phyloP scores from a whole-genome alignment of 306 rosid genomes.

The Heteromeles arbutifolia region DNA sequence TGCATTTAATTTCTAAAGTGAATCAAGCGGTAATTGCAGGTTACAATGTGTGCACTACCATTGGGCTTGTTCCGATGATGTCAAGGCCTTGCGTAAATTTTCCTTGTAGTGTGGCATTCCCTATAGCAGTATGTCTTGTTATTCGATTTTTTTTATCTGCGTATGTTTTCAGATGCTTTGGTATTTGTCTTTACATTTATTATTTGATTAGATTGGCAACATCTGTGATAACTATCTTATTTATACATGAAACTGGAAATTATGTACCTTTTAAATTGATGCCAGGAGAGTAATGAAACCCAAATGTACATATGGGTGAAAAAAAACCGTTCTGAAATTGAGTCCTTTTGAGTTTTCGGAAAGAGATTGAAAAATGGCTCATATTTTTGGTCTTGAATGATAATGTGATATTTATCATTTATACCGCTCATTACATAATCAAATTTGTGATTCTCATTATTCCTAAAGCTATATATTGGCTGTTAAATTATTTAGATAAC shows the following conservation, averaged over 20 bases:
- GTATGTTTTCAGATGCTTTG: neutral
- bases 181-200: neutral
- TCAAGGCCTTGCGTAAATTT: constrained; percentile 61
- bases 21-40: no score
- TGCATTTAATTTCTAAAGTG: no score
- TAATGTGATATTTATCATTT: neutral
- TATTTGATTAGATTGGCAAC: neutral
- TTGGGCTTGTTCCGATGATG: constrained; percentile 58
- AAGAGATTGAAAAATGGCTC: neutral
- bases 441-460: neutral
- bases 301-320: neutral
- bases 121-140: constrained; percentile 38
- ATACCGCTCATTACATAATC: neutral
- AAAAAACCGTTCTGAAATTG: neutral
- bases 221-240: neutral
- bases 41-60: no score
- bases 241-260: neutral
- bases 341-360: neutral
- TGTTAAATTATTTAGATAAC: constrained; percentile 37
- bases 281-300: neutral
- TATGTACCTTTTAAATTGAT: no score
- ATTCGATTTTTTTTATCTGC: neutral
- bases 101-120: constrained; percentile 81
- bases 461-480: neutral
- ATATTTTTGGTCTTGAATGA: neutral